Conservation (phyloP, 2,329 filamentous ascomycete species). For the Penicillium sp. region DNA sequence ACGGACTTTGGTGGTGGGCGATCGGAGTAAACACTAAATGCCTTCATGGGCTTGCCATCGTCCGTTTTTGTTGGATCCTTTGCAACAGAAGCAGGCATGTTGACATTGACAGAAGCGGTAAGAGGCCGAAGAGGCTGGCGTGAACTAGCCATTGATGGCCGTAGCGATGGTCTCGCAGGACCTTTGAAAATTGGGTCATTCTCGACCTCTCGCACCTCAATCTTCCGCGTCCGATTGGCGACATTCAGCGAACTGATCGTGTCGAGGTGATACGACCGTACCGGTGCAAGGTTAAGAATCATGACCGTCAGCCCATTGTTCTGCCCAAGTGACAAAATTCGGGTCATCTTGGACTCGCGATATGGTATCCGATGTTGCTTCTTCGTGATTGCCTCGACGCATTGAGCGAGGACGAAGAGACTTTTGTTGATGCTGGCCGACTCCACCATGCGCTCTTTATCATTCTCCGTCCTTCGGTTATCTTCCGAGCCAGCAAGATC, state of each 20-base stretch:
- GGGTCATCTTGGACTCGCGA: conserved; percentile 94
- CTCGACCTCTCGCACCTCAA: conserved; percentile 91
- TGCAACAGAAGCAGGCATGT: conserved; percentile 56
- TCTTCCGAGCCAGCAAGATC: conserved; percentile 95
- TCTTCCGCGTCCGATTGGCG: conserved; percentile 91
- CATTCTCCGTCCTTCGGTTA: conserved; percentile 90
- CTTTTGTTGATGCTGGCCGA: conserved; percentile 98
- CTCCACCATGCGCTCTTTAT: conserved; percentile 86
- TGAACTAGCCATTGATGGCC: conserved; percentile 43
- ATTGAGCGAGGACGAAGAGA: conserved; percentile 89
- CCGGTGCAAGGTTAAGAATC: conserved; percentile 89
- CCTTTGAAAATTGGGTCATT: conserved; percentile 90
- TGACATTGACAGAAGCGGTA: conserved; percentile 70
- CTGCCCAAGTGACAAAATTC: conserved; percentile 86
- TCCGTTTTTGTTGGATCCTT: conserved; percentile 52
- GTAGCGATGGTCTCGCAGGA: conserved; percentile 55
- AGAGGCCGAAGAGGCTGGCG: conserved; percentile 79
- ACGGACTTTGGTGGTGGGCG: conserved; percentile 49
- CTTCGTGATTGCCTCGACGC: conserved; percentile 87
- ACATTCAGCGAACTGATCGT: conserved; percentile 93
- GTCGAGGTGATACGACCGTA: conserved; percentile 90
- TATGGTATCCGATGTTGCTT: conserved; percentile 78
- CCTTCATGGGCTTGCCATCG: conserved; percentile 72
- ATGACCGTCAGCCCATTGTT: conserved; percentile 95
- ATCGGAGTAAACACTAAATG: conserved; percentile 84